Evolutionary conservation across 768 basidiomycete genomes (phyloP), one percentile per base, ranked within the genome.

Genomic region (Boletus rubropictus): DNA sequence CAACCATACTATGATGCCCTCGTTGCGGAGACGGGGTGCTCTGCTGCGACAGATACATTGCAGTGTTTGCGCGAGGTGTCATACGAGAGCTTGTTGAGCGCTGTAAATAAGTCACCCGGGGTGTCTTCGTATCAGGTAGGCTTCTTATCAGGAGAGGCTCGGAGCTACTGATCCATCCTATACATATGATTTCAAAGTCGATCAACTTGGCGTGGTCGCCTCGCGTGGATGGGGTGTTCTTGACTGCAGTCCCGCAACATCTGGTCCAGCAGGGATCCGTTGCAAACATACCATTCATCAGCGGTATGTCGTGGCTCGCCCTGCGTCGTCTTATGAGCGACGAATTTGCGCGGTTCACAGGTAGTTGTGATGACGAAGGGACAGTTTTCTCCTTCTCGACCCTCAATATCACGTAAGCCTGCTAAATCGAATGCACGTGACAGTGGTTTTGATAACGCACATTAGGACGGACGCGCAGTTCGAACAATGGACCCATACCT

Each of bases 401-500:
- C 2, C 47, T 73, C 33, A 79, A 80, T 44, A 49, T 78, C 45
- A 78, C 76, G 76, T 76, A 51, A 44, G 72, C 15, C 17, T n/a
- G 3, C 24, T 9, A 6, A 11, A 39, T 2, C 3, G 5, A 24
- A n/a, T 7, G 6, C 31, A 8, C 24, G 24, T 25, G 24, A 25
- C 6, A 5, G 5, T 8, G 24, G 24, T 25, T 25, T 25, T 25
- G 24, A 25, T 8, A 38, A 4, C n/a, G 3, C 10, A n/a, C 5
- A 2, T 4, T 25, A 66, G 64, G 28, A 68, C 57, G 9, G 44
- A 48, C 24, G 48, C 38, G 2, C 58, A 69, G 37, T 33, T 70
- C 7, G 40, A 55, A 48, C 52, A 56, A 14, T 74, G 71, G 39
- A 44, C 76, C 15, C 46, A 54, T 20, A 61, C 59, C 1, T 52